These are phyloP conservation scores for Vishniacozyma victoriae DNA, from an alignment of 768 basidiomycete species.

Conservation along the genomic window DNA sequence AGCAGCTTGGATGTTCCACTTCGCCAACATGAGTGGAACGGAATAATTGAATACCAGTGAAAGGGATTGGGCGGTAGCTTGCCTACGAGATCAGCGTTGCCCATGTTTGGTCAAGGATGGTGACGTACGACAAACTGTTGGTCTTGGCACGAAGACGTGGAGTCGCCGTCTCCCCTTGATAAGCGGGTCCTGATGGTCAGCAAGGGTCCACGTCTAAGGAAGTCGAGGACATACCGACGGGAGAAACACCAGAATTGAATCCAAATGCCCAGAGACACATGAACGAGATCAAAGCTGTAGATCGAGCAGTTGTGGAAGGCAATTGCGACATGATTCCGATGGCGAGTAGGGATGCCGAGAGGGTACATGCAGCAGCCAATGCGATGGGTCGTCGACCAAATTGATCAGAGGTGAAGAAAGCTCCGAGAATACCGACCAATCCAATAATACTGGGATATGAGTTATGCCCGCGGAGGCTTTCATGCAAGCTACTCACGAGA, in stretches of 20 bases:
- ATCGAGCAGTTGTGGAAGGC: neutral
- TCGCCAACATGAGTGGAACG: constrained; percentile 17
- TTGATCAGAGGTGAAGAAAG: constrained; percentile 39
- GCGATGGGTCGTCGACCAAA: constrained; percentile 36
- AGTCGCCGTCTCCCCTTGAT: neutral
- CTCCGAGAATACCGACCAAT: constrained; percentile 35
- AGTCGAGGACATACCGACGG: neutral
- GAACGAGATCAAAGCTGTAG: neutral
- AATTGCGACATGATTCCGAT: neutral
- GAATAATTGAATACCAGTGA: constrained; percentile 12
- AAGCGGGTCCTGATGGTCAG: neutral
- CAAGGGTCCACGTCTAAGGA: neutral
- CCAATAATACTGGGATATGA: constrained; percentile 14
- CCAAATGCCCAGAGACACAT: neutral
- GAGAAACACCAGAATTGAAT: neutral
- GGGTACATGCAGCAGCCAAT: neutral
- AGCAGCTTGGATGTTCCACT: constrained; percentile 15
- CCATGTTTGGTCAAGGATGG: neutral
- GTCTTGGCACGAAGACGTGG: neutral
- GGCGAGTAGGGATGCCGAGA: neutral
- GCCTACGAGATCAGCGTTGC: neutral
- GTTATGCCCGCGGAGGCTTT: neutral
- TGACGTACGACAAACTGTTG: neutral
- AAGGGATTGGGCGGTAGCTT: neutral
- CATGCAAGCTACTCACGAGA: neutral